A percentile compares a stretch with the other conserved stretches of the same genome.
These are phyloP conservation scores for Boeremia exigua DNA, from an alignment of 2,329 filamentous ascomycete species.

Conservation along the genomic window DNA sequence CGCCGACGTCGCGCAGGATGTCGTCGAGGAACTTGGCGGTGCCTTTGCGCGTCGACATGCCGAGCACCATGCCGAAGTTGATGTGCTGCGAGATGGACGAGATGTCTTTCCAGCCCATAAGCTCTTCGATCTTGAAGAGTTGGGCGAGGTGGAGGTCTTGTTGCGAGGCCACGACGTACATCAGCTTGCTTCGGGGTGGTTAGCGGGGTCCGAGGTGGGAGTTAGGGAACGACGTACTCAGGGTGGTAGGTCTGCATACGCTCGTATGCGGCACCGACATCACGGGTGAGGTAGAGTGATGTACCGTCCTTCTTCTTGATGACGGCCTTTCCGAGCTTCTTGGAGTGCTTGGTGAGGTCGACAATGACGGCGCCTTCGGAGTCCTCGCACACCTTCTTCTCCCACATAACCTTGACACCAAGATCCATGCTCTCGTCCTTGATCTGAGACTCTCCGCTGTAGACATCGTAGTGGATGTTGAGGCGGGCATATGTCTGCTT, in stretches of 20 bases:
- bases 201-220: neutral
- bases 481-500: constrained; percentile 68
- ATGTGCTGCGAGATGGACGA: constrained; percentile 66
- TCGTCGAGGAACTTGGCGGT: constrained; percentile 61
- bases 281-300: constrained; percentile 71
- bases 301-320: constrained; percentile 72
- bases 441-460: constrained; percentile 73
- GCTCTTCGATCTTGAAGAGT: constrained; percentile 68
- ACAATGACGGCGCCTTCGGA: constrained; percentile 72
- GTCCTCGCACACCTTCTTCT: constrained; percentile 66
- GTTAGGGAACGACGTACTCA: constrained; percentile 47
- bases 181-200: constrained; percentile 59
- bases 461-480: constrained; percentile 70
- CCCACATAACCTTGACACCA: constrained; percentile 65
- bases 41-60: constrained; percentile 68
- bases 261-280: constrained; percentile 70
- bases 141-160: constrained; percentile 70
- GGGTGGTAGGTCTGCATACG: constrained; percentile 67
- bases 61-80: constrained; percentile 71
- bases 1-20: constrained; percentile 68
- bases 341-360: constrained; percentile 72
- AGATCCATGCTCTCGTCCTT: constrained; percentile 66
- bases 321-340: constrained; percentile 71
- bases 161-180: constrained; percentile 69
- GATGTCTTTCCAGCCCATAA: constrained; percentile 67